phyloP scores from a whole-genome alignment of 2,329 filamentous ascomycete genomes.

The Neonectria coccinea region DNA sequence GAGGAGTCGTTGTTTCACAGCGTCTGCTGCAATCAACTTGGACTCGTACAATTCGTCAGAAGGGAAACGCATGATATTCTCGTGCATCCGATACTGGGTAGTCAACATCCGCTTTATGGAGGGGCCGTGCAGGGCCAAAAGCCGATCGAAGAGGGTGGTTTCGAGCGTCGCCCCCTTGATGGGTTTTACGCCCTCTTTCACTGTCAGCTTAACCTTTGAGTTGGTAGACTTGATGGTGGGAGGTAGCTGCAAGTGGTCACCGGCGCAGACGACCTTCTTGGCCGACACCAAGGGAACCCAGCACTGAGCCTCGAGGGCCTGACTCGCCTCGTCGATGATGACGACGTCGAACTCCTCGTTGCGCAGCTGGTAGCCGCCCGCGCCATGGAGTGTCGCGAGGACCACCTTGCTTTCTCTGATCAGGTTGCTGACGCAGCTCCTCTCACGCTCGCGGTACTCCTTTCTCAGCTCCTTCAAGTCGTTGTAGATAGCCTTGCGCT shows the following conservation, averaged over 20 bases:
- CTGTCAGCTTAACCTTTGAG: conserved; percentile 57
- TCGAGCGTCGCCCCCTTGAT: conserved; percentile 76
- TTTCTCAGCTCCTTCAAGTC: conserved; percentile 88
- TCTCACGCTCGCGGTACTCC: conserved; percentile 89
- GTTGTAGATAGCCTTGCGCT: conserved; percentile 83
- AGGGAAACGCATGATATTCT: conserved; percentile 94
- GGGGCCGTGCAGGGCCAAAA: conserved; percentile 83
- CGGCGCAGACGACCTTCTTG: conserved; percentile 88
- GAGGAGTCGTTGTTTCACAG: conserved; percentile 80
- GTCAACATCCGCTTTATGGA: conserved; percentile 94
- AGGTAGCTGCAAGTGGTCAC: conserved; percentile 93
- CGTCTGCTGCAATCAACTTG: conserved; percentile 82
- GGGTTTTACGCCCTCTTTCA: conserved; percentile 51
- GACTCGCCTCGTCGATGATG: conserved; percentile 94
- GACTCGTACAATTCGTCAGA: conserved; percentile 89
- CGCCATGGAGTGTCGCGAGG: conserved; percentile 90
- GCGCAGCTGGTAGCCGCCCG: conserved; percentile 85
- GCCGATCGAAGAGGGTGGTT: conserved; percentile 91
- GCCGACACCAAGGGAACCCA: conserved; percentile 91
- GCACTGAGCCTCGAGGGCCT: conserved; percentile 95
- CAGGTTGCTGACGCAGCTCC: conserved; percentile 80
- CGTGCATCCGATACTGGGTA: conserved; percentile 98
- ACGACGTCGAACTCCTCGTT: conserved; percentile 90
- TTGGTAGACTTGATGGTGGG: conserved; percentile 91
- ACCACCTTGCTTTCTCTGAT: conserved; percentile 86